Percentiles rank a stretch among this genome's conserved stretches.
Conservation (phyloP, 75 land plant genomes). For the Sequoia sempervirens region DNA sequence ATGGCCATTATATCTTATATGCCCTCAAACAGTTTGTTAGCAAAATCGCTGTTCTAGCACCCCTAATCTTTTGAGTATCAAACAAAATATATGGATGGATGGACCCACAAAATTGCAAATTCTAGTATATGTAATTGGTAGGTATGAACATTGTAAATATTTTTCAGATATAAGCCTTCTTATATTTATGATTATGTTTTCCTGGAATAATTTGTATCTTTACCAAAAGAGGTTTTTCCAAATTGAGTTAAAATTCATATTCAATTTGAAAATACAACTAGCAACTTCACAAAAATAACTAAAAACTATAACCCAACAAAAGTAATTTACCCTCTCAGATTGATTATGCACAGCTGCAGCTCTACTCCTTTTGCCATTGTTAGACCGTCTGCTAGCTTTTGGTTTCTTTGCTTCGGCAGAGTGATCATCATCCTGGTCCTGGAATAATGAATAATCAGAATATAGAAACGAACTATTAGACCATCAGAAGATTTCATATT, state of each 20-base stretch:
- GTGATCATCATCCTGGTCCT: constrained; percentile 9
- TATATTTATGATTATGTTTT: background rate
- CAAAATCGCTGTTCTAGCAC: background rate
- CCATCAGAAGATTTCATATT: background rate
- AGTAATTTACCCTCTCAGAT: constrained; percentile 29
- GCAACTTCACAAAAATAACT: background rate
- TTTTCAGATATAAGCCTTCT: background rate
- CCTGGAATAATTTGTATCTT: background rate
- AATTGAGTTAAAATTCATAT: background rate
- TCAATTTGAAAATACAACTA: background rate
- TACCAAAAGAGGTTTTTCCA: background rate
- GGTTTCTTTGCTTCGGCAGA: constrained; percentile 6
- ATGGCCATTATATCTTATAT: background rate
- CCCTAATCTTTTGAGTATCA: background rate
- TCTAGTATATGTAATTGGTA: background rate
- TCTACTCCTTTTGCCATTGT: constrained; percentile 33
- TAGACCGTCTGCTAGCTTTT: constrained; percentile 6
- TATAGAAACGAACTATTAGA: background rate
- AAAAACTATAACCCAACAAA: background rate
- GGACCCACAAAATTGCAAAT: background rate
- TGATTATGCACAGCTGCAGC: constrained; percentile 44
- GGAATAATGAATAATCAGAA: background rate
- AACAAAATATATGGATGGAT: background rate
- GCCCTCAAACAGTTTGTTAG: background rate
- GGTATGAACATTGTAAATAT: background rate